Percentiles rank a stretch among this genome's conserved stretches.
phyloP scores from a whole-genome alignment of 352 stramenopile genomes.

The Globisporangium camurandrum region DNA sequence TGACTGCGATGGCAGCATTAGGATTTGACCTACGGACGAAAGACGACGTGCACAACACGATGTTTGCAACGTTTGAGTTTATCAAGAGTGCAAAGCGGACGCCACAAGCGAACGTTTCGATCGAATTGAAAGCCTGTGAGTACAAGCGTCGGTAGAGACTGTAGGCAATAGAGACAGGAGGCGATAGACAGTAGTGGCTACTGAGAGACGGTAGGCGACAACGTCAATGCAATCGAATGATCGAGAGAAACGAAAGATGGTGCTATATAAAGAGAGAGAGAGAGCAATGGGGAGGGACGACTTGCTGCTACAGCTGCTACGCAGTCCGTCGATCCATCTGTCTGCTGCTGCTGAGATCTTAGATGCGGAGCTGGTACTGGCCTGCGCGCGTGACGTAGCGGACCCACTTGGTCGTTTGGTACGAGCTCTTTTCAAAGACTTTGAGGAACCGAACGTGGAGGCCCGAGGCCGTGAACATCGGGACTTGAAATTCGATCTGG shows the following conservation, averaged over 20 bases:
- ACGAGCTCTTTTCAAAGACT: constrained; percentile 98
- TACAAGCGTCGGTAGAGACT: constrained; percentile 68
- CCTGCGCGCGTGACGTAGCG: constrained; percentile 97
- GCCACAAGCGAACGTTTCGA: constrained; percentile 34
- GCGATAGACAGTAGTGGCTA: background rate
- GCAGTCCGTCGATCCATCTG: background rate
- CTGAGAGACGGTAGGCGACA: too few species aligned
- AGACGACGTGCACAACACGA: constrained; percentile 79
- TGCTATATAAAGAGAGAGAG: background rate
- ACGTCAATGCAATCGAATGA: too few species aligned
- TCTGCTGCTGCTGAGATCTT: too few species aligned
- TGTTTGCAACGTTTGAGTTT: constrained; percentile 85
- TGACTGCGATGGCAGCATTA: constrained; percentile 44
- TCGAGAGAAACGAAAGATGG: background rate
- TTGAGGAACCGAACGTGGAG: constrained; percentile 98
- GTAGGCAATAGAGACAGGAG: background rate
- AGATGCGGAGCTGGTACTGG: constrained; percentile 97
- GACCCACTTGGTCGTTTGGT: constrained; percentile 98
- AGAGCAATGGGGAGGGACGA: background rate
- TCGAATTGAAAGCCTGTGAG: constrained; percentile 80
- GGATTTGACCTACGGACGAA: constrained; percentile 59
- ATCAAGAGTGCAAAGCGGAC: constrained; percentile 43
- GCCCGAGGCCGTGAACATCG: constrained; percentile 97
- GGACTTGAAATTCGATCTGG: constrained; percentile 96
- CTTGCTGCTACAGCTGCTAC: background rate